Conservation (phyloP, 2,329 filamentous ascomycete genomes). For the Chrysoporthe deuterocubensis region DNA sequence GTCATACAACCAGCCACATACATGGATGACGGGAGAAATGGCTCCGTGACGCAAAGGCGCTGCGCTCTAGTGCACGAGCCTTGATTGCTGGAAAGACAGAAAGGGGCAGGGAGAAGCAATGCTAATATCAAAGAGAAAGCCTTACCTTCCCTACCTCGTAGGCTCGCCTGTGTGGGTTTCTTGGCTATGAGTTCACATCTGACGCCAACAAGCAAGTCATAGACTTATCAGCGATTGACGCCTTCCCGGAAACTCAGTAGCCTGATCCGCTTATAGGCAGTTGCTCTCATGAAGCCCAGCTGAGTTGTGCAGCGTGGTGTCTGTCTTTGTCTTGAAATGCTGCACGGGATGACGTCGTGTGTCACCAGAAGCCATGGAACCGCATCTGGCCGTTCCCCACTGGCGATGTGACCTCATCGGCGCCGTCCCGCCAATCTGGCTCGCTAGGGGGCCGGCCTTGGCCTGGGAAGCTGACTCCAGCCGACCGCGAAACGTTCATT, state of each 20-base stretch:
- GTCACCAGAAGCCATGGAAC: not conserved
- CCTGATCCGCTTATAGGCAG: not conserved
- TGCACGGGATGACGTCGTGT: constrained; percentile 9
- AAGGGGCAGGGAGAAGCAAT: not conserved
- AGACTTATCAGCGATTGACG: not conserved
- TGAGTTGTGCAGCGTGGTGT: not conserved
- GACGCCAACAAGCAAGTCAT: constrained; percentile 1
- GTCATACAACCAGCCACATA: not conserved
- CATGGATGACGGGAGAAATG: not conserved
- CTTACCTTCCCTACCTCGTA: not conserved
- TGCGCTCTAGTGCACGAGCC: too few relatives aligned
- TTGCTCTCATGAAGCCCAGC: not conserved
- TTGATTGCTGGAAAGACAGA: not conserved
- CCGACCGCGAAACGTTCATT: not conserved
- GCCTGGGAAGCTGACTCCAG: constrained; percentile 6
- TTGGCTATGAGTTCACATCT: not conserved
- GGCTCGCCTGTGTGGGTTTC: not conserved
- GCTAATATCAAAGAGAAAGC: not conserved
- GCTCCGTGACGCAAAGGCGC: not conserved
- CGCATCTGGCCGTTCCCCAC: not conserved
- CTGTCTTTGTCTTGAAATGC: not conserved
- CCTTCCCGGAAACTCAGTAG: constrained; percentile 7
- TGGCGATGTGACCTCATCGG: constrained; percentile 8
- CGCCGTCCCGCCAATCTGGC: constrained; percentile 4
- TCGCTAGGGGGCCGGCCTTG: not conserved